These are phyloP conservation scores for Chytridiales sp. DNA, from an alignment of 371 early-diverging fungal genomes.

Conservation along the genomic window DNA sequence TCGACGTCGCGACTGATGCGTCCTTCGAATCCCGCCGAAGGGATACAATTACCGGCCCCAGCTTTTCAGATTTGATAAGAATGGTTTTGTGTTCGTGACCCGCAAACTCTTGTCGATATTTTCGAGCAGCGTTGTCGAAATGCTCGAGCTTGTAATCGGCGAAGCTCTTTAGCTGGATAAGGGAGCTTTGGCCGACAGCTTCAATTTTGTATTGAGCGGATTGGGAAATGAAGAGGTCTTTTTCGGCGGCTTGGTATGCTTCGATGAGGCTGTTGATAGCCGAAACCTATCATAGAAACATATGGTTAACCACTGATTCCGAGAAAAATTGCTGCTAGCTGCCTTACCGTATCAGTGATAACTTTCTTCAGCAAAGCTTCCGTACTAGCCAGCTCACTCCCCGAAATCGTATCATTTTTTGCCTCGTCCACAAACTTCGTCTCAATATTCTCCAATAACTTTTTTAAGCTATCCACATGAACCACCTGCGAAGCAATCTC, in stretches of 20 bases:
- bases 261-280: background rate
- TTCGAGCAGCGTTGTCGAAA: slow-evolving; percentile 30
- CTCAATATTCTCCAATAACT: background rate
- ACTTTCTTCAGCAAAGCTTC: background rate
- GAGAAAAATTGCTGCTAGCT: background rate
- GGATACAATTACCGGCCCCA: slow-evolving; percentile 35
- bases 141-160: slow-evolving; percentile 34
- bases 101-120: slow-evolving; percentile 33
- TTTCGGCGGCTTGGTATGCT: background rate
- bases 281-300: background rate
- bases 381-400: background rate
- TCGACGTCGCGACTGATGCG: slow-evolving; percentile 7
- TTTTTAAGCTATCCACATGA: background rate
- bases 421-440: background rate
- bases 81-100: slow-evolving; percentile 29
- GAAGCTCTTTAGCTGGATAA: slow-evolving; percentile 11
- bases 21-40: slow-evolving; percentile 8
- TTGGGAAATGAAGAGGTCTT: background rate
- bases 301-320: background rate
- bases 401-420: background rate
- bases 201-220: background rate
- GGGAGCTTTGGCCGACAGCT: background rate
- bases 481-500: background rate
- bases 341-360: background rate
- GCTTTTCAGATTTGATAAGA: slow-evolving; percentile 25